Conservation (phyloP, 139 green algal species). For the Micromonas pusilla region DNA sequence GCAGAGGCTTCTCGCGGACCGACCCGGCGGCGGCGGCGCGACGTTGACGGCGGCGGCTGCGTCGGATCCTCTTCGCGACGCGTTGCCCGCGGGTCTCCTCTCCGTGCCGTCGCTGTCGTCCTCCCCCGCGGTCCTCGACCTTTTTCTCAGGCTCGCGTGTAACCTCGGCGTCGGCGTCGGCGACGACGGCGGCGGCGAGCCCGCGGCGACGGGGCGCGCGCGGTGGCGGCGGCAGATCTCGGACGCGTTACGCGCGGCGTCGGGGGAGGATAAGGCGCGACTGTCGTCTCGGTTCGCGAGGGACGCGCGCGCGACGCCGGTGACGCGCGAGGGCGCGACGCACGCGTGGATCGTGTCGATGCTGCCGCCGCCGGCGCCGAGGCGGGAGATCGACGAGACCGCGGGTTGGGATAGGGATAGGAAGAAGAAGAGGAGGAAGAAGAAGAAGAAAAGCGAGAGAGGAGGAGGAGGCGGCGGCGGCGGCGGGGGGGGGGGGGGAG, state of each 20-base stretch:
- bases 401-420: background rate
- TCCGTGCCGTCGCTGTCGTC: background rate
- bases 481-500: no score
- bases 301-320: background rate
- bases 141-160: background rate
- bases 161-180: background rate
- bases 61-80: no score
- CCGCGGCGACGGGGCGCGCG: no score
- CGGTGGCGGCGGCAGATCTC: background rate
- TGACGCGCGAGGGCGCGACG: background rate
- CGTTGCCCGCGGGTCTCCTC: background rate
- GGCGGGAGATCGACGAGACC: background rate
- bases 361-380: background rate
- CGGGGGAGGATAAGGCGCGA: no score
- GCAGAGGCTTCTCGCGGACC: background rate
- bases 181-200: background rate
- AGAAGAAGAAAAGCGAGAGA: background rate
- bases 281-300: background rate
- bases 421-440: background rate
- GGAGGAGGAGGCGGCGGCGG: background rate
- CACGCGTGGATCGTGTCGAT: background rate
- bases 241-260: no score
- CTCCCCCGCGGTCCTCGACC: background rate
- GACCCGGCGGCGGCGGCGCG: no score
- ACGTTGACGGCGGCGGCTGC: background rate